Evolutionary conservation across 345 rosid genomes (phyloP).

Genomic region (Passiflora organensis): DNA sequence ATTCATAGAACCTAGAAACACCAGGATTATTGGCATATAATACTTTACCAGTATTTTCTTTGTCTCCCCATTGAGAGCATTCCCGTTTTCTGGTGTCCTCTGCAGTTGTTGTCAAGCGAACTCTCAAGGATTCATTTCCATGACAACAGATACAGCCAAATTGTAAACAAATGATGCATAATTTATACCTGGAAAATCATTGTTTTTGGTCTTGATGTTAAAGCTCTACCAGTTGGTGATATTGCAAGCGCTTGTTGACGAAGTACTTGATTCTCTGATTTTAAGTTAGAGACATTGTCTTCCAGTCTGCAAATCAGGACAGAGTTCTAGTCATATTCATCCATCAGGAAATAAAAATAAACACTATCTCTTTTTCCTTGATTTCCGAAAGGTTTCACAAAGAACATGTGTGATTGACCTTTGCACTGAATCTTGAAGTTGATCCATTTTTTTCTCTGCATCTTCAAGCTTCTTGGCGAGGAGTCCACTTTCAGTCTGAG

Average conservation of each 20-base stretch:
- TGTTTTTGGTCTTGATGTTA: conserved; percentile 55
- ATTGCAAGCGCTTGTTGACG: conserved; percentile 88
- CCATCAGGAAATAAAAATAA: neutral
- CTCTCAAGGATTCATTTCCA: conserved; percentile 12
- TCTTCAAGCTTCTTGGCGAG: conserved; percentile 69
- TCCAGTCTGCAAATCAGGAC: conserved; percentile 45
- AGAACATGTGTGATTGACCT: conserved; percentile 48
- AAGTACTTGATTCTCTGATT: conserved; percentile 90
- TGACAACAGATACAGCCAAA: conserved; percentile 1
- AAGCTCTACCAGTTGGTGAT: conserved; percentile 73
- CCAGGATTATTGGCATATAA: conserved; percentile 1
- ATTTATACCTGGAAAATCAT: conserved; percentile 55
- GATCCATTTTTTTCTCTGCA: conserved; percentile 66
- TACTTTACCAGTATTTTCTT: conserved; percentile 54
- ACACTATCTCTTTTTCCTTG: neutral
- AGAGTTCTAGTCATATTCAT: neutral
- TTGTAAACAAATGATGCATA: conserved; percentile 4
- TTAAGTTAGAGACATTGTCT: conserved; percentile 85
- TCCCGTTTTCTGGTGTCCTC: conserved; percentile 68
- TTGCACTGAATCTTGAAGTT: conserved; percentile 84
- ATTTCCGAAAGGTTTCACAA: neutral
- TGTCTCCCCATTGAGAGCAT: conserved; percentile 50
- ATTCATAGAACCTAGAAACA: neutral
- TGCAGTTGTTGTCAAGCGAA: conserved; percentile 25
- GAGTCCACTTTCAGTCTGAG: conserved; percentile 54